These are phyloP conservation scores for Fragaria ananassa DNA, from an alignment of 306 rosid species.

Conservation along the genomic window DNA sequence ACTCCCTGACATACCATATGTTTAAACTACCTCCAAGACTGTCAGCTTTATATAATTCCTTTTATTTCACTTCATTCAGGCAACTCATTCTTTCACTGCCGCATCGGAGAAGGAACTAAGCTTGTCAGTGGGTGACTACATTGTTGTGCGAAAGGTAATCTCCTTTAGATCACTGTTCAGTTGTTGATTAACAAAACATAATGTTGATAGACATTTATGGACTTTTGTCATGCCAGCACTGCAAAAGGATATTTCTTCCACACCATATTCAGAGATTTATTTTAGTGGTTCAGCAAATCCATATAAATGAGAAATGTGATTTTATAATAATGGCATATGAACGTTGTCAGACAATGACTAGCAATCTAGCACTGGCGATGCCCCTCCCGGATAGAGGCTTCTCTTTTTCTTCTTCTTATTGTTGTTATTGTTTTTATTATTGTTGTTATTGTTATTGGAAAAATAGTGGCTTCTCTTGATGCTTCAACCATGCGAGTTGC, in stretches of 20 bases:
- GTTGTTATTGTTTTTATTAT: background rate
- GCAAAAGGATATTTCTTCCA: background rate
- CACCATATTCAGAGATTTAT: background rate
- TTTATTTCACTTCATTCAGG: conserved; percentile 47
- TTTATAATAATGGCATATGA: background rate
- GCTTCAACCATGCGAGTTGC: conserved; percentile 1
- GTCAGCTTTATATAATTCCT: background rate
- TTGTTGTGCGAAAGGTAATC: conserved; percentile 87
- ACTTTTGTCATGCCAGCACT: background rate
- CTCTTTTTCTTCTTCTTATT: too few species aligned
- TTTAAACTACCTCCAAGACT: conserved; percentile 1
- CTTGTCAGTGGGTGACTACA: conserved; percentile 79
- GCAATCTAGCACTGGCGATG: background rate
- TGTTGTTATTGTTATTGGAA: conserved; percentile 1
- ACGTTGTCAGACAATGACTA: background rate
- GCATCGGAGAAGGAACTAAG: conserved; percentile 82
- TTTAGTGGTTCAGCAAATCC: background rate
- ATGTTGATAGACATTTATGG: background rate
- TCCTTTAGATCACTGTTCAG: conserved; percentile 16
- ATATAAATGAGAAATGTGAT: background rate
- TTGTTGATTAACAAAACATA: background rate
- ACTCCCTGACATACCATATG: conserved; percentile 2
- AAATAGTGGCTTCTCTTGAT: background rate
- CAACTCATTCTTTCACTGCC: conserved; percentile 61
- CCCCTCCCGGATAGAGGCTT: background rate